Evolutionary conservation across 2,329 filamentous ascomycete species (phyloP), one percentile per base, ranked within the genome.

Genomic region (Sphaerulina vaccinii): DNA sequence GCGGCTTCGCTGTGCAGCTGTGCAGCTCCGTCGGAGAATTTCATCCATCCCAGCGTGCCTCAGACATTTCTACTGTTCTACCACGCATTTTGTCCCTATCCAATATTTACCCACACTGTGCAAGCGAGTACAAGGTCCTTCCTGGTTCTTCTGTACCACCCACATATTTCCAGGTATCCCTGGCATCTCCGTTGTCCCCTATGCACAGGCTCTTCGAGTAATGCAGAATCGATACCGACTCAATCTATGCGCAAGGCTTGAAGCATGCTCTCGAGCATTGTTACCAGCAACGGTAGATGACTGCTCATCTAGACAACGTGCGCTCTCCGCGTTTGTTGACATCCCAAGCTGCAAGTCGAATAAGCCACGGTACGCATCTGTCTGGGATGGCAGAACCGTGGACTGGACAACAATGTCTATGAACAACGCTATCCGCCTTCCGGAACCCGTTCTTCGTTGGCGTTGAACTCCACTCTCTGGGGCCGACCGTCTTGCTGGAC

Each of bases 401-500:
- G n/a, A n/a, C n/a, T n/a, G n/a, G n/a, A n/a, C n/a, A n/a, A n/a
- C n/a, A n/a, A n/a, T n/a, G n/a, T n/a, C n/a, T n/a, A n/a, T n/a
- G n/a, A n/a, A n/a, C n/a, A n/a, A n/a, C n/a, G n/a, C 7, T 13
- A 29, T 29, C 44, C 44, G 44, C 21, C 43, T 33, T 47, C 43
- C 43, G n/a, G 27, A n/a, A 7, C 27, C 27, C 7, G 7, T 27
- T 36, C 43, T 45, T 29, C 21, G 32, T 19, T 22, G 22, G 19
- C 39, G 39, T 21, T 42, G 19, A 13, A 42, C 36, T 39, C 36
- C 15, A 19, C 19, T 39, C 22, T n/a, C n/a, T n/a, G n/a, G n/a
- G n/a, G n/a, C n/a, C n/a, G n/a, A 15, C 38, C 38, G 38, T 41
- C 9, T 15, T 16, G 18, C 33, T 38, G 56, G 54, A 54, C 18